phyloP scores from a whole-genome alignment of 352 stramenopile genomes.

The Pythium phragmiticola region DNA sequence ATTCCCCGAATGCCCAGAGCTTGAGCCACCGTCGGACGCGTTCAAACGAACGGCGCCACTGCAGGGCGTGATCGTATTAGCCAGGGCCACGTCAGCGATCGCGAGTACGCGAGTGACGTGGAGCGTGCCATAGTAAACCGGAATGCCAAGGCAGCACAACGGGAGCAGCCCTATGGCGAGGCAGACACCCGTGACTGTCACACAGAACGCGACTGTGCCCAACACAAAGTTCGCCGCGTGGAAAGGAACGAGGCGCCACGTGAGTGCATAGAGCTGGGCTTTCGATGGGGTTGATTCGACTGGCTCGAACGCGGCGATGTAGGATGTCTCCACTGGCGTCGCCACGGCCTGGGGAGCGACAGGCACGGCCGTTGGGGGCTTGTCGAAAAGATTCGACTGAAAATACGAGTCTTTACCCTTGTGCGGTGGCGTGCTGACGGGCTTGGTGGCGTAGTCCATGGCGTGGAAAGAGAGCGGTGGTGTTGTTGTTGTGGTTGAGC shows the following conservation, averaged over 20 bases:
- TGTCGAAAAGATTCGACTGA: too few relatives aligned
- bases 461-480: too few relatives aligned
- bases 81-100: constrained; percentile 1
- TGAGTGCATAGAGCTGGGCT: neutral
- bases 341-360: too few relatives aligned
- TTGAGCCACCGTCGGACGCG: neutral
- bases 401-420: too few relatives aligned
- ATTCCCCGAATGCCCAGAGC: neutral
- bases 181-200: neutral
- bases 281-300: neutral
- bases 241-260: constrained; percentile 32
- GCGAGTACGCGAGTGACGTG: neutral
- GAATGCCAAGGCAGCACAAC: constrained; percentile 8
- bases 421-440: too few relatives aligned
- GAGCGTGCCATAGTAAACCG: constrained; percentile 1
- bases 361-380: too few relatives aligned
- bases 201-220: neutral
- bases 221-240: constrained; percentile 11
- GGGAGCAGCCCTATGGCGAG: constrained; percentile 1
- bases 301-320: neutral
- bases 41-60: neutral
- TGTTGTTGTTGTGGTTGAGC: too few relatives aligned
- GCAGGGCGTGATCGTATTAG: constrained; percentile 7
- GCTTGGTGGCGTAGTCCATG: too few relatives aligned
- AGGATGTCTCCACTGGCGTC: too few relatives aligned